Percentiles rank a stretch among this genome's conserved stretches.
phyloP scores from a whole-genome alignment of 1,284 basidiomycete genomes.

The Cryptococcus floricola region DNA sequence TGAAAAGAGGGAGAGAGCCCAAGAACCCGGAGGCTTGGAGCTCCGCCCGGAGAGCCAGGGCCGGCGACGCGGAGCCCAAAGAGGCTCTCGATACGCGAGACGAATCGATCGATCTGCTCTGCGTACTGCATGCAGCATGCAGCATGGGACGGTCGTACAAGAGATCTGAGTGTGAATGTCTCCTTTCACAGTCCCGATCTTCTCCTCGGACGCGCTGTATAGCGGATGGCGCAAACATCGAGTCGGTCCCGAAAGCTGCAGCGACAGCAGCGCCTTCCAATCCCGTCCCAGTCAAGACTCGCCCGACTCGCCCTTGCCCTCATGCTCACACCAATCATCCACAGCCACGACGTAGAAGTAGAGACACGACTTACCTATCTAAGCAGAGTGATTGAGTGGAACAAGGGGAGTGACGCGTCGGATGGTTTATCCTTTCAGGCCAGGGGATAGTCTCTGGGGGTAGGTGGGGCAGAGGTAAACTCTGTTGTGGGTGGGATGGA shows the following conservation, averaged over 20 bases:
- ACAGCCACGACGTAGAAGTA: too few relatives aligned
- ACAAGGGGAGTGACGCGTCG: not conserved
- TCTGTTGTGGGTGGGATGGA: not conserved
- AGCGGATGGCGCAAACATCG: too few relatives aligned
- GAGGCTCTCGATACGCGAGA: not conserved
- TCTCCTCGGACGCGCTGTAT: too few relatives aligned
- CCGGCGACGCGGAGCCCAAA: slow-evolving; percentile 6
- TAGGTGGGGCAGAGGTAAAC: not conserved
- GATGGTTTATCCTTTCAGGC: not conserved
- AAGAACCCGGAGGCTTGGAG: not conserved
- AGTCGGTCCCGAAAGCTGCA: too few relatives aligned
- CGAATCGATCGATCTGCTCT: not conserved
- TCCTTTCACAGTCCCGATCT: not conserved
- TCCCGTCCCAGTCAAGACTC: too few relatives aligned
- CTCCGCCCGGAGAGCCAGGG: slow-evolving; percentile 1
- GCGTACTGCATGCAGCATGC: not conserved
- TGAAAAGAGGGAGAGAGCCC: not conserved
- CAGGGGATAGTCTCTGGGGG: not conserved
- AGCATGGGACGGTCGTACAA: not conserved
- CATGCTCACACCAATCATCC: too few relatives aligned
- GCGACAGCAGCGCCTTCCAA: too few relatives aligned
- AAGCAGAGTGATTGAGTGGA: not conserved
- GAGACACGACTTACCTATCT: not conserved
- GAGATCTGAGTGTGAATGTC: not conserved
- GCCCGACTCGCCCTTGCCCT: too few relatives aligned